Base-by-base conservation (phyloP, 148 eudicot genomes). In the Chenopodium berlandieri region DNA sequence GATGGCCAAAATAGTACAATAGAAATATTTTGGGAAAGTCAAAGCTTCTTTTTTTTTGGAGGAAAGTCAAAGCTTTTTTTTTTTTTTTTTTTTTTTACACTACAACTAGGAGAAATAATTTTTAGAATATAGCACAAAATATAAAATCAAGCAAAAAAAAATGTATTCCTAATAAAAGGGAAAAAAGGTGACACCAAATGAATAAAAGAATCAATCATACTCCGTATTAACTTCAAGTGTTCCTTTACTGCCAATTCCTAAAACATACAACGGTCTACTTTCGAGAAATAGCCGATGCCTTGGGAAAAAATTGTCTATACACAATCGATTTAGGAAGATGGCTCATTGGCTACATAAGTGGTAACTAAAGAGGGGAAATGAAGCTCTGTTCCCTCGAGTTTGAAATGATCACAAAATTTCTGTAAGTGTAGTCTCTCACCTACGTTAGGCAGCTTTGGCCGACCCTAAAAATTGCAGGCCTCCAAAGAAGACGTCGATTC, bases 391-490 rank as follows among this genome's bases (percentile, higher is more conserved):
- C 27, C 62, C 76, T 73, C 62, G 1, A 25, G 50, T 19, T 32
- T 23, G 22, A 50, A 23, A 8, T 73, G 60, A 50, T 73, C 62
- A 73, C 62, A 73, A 73, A 73, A 73, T 4, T 47, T 73, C 58
- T 73, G 58, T 48, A 34, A 47, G 75, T 73, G 19, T n/a, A 73
- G 75, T 22, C 23, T 73, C 56, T 73, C 75, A 47, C 75, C 56
- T 73, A 73, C n/a, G 75, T 73, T 73, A 73, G 75, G 76, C 76
- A 50, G 44, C 60, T 47, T 48, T 48, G 73, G 73, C 73, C n/a
- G 32, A 16, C 75, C 75, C 19, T 44, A 46, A 46, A 73, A 40
- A 40, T 37, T 22, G 64, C 25, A 73, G 9, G 70, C 72, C 83
- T 75, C 30, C 78, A 65, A 74, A 81, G 64, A 74, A 14, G 73